Base-by-base conservation (phyloP, 2,329 filamentous ascomycete species). In the Aureobasidium subglaciale region DNA sequence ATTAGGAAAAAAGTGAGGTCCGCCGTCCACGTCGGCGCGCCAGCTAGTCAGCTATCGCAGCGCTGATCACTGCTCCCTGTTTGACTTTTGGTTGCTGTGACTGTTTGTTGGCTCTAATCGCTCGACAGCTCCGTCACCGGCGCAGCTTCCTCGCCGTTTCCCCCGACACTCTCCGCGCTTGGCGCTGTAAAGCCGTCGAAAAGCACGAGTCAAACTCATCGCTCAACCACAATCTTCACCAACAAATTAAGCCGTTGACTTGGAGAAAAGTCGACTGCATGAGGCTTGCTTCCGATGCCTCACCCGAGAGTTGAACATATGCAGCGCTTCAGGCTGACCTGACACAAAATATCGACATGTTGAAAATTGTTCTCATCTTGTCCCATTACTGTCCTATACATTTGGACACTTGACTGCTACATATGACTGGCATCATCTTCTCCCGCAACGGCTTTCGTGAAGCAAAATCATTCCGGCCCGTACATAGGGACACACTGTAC, bases 1-100 rank as follows among this genome's bases (percentile, higher is more conserved):
- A n/a, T 16, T 38, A 35, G 49, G 20, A 50, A 53, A 50, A 53
- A 53, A 41, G 35, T 20, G 35, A 53, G 49, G 35, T 53, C 25
- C 48, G 40, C 32, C 34, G 35, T 53, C 25, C 48, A 50, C 32
- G 46, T 52, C n/a, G 24, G 48, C 34, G 48, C 48, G 42, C 42
- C 35, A 29, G 48, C 48, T 53, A 53, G 48, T 53, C 48, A 53
- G 29, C 20, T 42, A 54, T 54, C 50, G 38, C 50, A 34, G 45
- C 49, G 37, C 49, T 42, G 48, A 54, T 43, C 37, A 34, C 50
- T 54, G n/a, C 15, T 24, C 35, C 37, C 5, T 38, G 18, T 40
- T 35, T 38, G 34, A 24, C 30, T 54, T 54, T 43, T 43, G 32
- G 34, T 53, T 37, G 32, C 46, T 50, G 48, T 53, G 48, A 53